phyloP scores from a whole-genome alignment of 208 protist genomes.

The Angomonas deanei region DNA sequence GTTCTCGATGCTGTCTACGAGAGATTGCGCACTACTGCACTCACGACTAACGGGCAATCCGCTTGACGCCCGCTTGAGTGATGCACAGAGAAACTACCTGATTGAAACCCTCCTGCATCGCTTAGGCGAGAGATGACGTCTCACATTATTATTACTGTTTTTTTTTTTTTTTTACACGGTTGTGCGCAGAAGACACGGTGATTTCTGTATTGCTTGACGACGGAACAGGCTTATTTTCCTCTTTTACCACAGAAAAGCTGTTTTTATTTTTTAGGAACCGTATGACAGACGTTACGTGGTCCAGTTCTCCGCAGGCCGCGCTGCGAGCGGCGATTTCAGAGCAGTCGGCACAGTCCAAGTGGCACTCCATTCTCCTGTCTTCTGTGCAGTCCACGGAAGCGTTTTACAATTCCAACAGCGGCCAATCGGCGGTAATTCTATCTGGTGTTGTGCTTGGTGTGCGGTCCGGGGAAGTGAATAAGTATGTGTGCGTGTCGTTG shows the following conservation, averaged over 20 bases:
- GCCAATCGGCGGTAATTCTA: neutral
- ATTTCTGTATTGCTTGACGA: neutral
- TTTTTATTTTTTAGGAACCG: slow-evolving; percentile 9
- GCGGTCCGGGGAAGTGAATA: neutral
- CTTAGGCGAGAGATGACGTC: slow-evolving; percentile 14
- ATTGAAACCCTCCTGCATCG: slow-evolving; percentile 65
- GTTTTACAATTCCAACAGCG: neutral
- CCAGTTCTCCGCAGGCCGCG: slow-evolving; percentile 1
- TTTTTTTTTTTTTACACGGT: neutral
- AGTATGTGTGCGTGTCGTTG: slow-evolving; percentile 71
- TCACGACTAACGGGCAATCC: slow-evolving; percentile 35
- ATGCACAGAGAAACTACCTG: slow-evolving; percentile 54
- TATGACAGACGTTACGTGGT: neutral
- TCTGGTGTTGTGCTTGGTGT: neutral
- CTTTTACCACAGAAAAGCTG: neutral
- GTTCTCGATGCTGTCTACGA: slow-evolving; percentile 75
- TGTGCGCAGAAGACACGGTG: neutral
- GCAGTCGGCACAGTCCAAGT: neutral
- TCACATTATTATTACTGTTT: neutral
- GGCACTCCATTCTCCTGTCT: neutral
- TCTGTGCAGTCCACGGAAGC: neutral
- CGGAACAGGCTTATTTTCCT: neutral
- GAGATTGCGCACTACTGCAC: slow-evolving; percentile 57
- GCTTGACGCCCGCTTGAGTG: slow-evolving; percentile 65
- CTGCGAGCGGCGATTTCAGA: neutral